Conservation (phyloP, 805 yeast species). For the Saccharomycopsis capsularis region DNA sequence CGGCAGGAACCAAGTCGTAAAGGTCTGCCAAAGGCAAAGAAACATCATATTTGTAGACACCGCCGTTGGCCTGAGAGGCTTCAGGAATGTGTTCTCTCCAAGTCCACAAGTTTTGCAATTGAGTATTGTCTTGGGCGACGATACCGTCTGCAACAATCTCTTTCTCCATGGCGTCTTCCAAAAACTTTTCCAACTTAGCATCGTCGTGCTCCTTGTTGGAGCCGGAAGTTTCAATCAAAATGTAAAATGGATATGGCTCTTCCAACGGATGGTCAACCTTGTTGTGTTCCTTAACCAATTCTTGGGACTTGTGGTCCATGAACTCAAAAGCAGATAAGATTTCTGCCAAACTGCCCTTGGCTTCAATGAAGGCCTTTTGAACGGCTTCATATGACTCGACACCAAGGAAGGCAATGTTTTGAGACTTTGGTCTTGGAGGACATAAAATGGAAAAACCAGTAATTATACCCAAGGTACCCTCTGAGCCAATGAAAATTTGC, state of each 20-base stretch:
- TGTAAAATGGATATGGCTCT: conserved; percentile 77
- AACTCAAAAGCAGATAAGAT: conserved; percentile 89
- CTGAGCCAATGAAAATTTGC: conserved; percentile 89
- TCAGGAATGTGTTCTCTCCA: conserved; percentile 97
- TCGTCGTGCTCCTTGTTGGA: conserved; percentile 91
- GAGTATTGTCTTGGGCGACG: conserved; percentile 92
- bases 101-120: conserved; percentile 74
- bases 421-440: conserved; percentile 80
- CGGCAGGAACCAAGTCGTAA: conserved; percentile 76
- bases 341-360: conserved; percentile 74
- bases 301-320: conserved; percentile 73
- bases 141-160: conserved; percentile 89
- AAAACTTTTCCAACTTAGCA: conserved; percentile 75
- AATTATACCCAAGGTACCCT: conserved; percentile 85
- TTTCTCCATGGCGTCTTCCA: conserved; percentile 78
- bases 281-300: conserved; percentile 54
- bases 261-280: conserved; percentile 70
- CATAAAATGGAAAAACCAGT: conserved; percentile 88
- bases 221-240: conserved; percentile 93
- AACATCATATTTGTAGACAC: conserved; percentile 95
- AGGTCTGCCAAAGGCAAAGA: conserved; percentile 78
- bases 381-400: conserved; percentile 78
- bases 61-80: conserved; percentile 78
- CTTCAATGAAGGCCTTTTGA: conserved; percentile 69
- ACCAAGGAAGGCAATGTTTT: conserved; percentile 85